These are phyloP conservation scores for Cynara cardunculus DNA, from an alignment of 129 eudicot species.

Conservation along the genomic window DNA sequence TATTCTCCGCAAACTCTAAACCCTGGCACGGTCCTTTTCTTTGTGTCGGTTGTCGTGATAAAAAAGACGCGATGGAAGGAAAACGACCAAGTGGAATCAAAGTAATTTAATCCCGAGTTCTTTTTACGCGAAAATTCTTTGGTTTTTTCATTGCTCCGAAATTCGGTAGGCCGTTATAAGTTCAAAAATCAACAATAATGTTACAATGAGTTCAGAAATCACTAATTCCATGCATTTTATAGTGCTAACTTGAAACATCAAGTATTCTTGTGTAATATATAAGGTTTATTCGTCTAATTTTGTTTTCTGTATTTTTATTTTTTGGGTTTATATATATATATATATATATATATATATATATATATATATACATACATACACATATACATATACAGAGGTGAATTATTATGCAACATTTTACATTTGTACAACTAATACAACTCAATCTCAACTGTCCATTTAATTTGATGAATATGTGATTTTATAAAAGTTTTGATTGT, in stretches of 20 bases:
- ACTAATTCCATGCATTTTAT: conserved; percentile 17
- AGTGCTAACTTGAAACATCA: conserved; percentile 10
- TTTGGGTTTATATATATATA: too few relatives aligned
- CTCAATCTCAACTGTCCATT: too few relatives aligned
- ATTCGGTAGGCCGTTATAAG: conserved; percentile 13
- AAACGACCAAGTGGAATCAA: conserved; percentile 69
- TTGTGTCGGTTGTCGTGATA: conserved; percentile 47
- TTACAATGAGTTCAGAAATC: conserved; percentile 6
- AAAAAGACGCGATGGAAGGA: conserved; percentile 82
- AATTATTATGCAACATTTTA: too few relatives aligned
- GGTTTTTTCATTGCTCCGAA: conserved; percentile 11
- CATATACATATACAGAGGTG: too few relatives aligned
- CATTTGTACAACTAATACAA: too few relatives aligned
- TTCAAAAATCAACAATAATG: conserved; percentile 5
- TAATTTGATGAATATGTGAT: too few relatives aligned
- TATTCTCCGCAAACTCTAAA: conserved; percentile 48
- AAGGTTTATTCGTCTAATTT: neutral
- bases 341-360: too few relatives aligned
- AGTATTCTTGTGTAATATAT: conserved; percentile 16
- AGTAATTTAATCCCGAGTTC: conserved; percentile 11
- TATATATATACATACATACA: too few relatives aligned
- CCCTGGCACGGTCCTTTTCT: conserved; percentile 80
- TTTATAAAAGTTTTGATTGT: too few relatives aligned
- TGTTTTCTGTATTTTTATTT: neutral
- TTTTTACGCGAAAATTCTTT: conserved; percentile 23